These are phyloP conservation scores for Trichoderma sp. DNA, from an alignment of 2,329 filamentous ascomycete species.

Conservation along the genomic window DNA sequence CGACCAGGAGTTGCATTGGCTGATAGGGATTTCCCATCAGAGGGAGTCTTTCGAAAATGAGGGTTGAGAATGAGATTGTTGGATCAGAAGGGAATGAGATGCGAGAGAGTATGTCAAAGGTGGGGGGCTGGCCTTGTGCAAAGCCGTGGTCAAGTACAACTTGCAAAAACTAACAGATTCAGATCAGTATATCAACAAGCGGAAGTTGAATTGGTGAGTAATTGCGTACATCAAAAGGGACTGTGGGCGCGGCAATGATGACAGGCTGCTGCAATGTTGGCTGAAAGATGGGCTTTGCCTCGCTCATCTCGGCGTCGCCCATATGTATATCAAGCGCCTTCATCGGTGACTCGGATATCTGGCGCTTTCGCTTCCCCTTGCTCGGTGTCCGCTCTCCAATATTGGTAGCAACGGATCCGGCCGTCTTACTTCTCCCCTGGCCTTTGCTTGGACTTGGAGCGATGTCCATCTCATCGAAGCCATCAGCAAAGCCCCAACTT, in stretches of 20 bases:
- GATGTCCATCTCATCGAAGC: constrained; percentile 69
- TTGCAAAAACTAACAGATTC: constrained; percentile 51
- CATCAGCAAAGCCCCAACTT: constrained; percentile 63
- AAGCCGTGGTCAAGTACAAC: constrained; percentile 63
- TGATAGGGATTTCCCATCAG: constrained; percentile 49
- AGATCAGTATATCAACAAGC: constrained; percentile 24
- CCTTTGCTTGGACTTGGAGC: constrained; percentile 53
- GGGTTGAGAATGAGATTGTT: constrained; percentile 59
- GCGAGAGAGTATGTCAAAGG: constrained; percentile 65
- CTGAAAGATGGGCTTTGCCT: constrained; percentile 28
- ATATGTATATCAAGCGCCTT: constrained; percentile 56
- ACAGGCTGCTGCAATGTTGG: constrained; percentile 23
- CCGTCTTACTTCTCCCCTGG: constrained; percentile 40
- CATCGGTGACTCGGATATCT: constrained; percentile 63
- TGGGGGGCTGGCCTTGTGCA: constrained; percentile 54
- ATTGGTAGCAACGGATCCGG: constrained; percentile 43
- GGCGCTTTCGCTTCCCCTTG: constrained; percentile 69
- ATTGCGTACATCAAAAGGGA: constrained; percentile 46
- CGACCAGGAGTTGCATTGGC: constrained; percentile 57
- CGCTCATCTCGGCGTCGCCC: constrained; percentile 41
- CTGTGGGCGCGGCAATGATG: constrained; percentile 27
- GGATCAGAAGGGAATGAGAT: constrained; percentile 65
- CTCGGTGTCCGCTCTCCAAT: constrained; percentile 59
- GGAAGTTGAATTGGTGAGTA: not conserved
- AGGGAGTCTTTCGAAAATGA: constrained; percentile 67